A percentile compares a stretch with the other conserved stretches of the same genome.
phyloP scores from a whole-genome alignment of 2,329 filamentous ascomycete genomes.

The Penicillium sp. region DNA sequence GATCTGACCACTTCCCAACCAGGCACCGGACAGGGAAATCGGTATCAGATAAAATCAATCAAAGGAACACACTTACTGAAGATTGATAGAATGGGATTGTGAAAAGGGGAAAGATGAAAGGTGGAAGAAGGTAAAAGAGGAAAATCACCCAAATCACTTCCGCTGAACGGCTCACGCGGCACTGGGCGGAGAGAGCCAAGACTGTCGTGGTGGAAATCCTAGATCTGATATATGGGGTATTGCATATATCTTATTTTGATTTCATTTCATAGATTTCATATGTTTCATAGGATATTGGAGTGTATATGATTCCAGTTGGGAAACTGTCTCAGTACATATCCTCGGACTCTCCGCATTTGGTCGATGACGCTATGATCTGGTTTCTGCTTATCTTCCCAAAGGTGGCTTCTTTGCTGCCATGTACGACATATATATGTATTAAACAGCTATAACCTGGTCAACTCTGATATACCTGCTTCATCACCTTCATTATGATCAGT shows the following conservation, averaged over 20 bases:
- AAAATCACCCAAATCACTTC: conserved; percentile 1
- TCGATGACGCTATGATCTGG: no score
- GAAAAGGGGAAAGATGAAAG: not conserved
- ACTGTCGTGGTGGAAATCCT: conserved; percentile 1
- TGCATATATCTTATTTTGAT: no score
- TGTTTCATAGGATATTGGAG: no score
- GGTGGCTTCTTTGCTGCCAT: no score
- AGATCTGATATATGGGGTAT: not conserved
- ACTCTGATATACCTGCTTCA: not conserved
- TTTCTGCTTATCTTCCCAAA: no score
- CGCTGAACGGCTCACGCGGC: conserved; percentile 10
- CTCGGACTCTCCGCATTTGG: no score
- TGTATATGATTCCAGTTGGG: no score
- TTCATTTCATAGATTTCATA: no score
- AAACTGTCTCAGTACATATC: no score
- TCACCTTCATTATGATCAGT: not conserved
- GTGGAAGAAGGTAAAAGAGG: not conserved
- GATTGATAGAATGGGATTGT: not conserved
- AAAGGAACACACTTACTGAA: not conserved
- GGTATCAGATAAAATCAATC: not conserved
- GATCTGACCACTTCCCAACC: not conserved
- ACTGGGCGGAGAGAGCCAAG: conserved; percentile 12
- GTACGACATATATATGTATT: no score
- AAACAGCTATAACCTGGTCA: not conserved
- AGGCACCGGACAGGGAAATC: not conserved